Evolutionary conservation across 345 rosid genomes (phyloP), one percentile per base, ranked within the genome.

Genomic region (Eutrema yunnanense): DNA sequence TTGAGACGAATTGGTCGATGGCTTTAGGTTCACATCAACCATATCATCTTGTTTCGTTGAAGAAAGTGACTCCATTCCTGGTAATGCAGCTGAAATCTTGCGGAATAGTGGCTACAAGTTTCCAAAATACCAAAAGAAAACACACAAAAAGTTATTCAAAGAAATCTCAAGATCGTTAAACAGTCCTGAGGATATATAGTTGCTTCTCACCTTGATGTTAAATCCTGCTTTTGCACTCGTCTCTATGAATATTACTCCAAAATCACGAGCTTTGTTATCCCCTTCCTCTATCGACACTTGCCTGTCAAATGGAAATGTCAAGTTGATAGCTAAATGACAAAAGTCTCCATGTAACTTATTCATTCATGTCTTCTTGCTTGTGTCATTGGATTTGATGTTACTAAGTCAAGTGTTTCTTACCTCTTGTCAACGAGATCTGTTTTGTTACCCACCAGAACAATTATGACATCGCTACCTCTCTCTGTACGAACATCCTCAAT

Each of bases 231-330:
- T 90, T 34, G 98, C 98, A 66, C 98, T 93, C 8, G 98, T 90
- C 79, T 93, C 96, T 41, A 93, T 85, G 73, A 93, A 93, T 87
- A 93, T 90, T 14, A 93, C 89, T 55, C 97, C 96, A 66, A 72
- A 78, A 66, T 93, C 98, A 19, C 85, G 84, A 74, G 97, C 86
- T 80, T 87, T 93, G 81, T 79, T 82, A 63, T 90, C 97, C 48
- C 98, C 98, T 69, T 93, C 98, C 83, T 93, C 98, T 55, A 87
- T 90, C 0, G 98, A 90, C n/a, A 90, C 98, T 72, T 93, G 97
- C 82, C 98, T 93, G 84, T 76, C 71, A 46, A 54, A 67, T 57
- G 30, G 4, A 59, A 67, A 26, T 33, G 33, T 59, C 9, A 54
- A 63, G 57, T 9, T 43, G 40, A 52, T 62, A 10, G 69, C 40